phyloP scores from a whole-genome alignment of 2,329 filamentous ascomycete genomes.

The Biscogniauxia marginata region DNA sequence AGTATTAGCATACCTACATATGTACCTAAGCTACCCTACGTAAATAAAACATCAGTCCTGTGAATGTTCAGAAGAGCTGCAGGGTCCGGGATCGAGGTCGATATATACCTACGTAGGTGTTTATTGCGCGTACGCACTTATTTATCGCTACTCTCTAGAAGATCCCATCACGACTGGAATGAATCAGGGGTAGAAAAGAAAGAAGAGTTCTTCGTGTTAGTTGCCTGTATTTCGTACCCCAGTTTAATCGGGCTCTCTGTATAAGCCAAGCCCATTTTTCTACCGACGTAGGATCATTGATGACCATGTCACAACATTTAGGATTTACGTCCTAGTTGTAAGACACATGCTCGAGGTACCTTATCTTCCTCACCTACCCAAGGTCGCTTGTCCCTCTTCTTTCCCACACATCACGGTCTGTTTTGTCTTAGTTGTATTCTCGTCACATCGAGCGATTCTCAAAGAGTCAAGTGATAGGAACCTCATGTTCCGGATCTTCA shows the following conservation, averaged over 20 bases:
- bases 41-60: no score
- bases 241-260: background rate
- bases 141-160: no score
- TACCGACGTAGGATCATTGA: background rate
- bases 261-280: background rate
- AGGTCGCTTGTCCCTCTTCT: background rate
- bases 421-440: background rate
- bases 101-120: background rate
- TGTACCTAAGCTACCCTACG: no score
- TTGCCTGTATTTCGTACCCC: background rate
- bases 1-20: no score
- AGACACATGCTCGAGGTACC: background rate
- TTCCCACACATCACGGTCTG: background rate
- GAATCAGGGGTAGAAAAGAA: no score
- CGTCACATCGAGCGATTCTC: background rate
- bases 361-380: no score
- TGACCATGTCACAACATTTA: background rate
- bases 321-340: no score
- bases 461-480: background rate
- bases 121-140: no score
- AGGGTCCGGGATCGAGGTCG: background rate
- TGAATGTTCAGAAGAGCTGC: no score
- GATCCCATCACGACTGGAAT: no score
- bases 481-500: slow-evolving; percentile 1
- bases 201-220: no score